These are phyloP conservation scores for Candida verbasci DNA, from an alignment of 805 yeast species.

Conservation along the genomic window DNA sequence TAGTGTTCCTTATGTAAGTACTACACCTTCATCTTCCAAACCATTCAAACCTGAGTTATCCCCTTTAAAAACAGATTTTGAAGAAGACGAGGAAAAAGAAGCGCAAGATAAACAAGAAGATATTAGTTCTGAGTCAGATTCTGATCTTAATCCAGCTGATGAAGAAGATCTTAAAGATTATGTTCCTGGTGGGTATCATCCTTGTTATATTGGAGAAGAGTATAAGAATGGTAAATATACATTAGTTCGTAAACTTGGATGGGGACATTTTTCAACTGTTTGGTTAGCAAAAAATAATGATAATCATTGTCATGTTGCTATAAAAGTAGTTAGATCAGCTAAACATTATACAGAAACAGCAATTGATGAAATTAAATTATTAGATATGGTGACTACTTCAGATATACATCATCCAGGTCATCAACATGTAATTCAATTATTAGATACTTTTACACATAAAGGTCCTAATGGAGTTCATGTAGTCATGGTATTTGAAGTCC, in stretches of 20 bases:
- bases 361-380: conserved; percentile 80
- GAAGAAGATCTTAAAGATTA: conserved; percentile 89
- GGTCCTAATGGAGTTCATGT: conserved; percentile 94
- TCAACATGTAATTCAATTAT: conserved; percentile 68
- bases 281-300: conserved; percentile 74
- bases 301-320: conserved; percentile 74
- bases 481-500: conserved; percentile 95
- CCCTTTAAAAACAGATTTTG: conserved; percentile 33
- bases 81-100: conserved; percentile 8
- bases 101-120: conserved; percentile 15
- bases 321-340: conserved; percentile 91
- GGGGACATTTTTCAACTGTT: conserved; percentile 98
- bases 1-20: conserved; percentile 25
- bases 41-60: conserved; percentile 33
- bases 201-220: conserved; percentile 82
- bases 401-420: conserved; percentile 76
- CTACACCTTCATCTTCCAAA: conserved; percentile 29
- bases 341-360: conserved; percentile 92
- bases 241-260: conserved; percentile 85
- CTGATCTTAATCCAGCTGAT: conserved; percentile 38
- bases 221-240: conserved; percentile 74
- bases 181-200: conserved; percentile 92
- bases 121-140: conserved; percentile 24
- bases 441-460: conserved; percentile 78
- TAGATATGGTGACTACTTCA: conserved; percentile 60